Base-by-base conservation (phyloP, 352 stramenopile species). In the Phytopythium kandeliae region DNA sequence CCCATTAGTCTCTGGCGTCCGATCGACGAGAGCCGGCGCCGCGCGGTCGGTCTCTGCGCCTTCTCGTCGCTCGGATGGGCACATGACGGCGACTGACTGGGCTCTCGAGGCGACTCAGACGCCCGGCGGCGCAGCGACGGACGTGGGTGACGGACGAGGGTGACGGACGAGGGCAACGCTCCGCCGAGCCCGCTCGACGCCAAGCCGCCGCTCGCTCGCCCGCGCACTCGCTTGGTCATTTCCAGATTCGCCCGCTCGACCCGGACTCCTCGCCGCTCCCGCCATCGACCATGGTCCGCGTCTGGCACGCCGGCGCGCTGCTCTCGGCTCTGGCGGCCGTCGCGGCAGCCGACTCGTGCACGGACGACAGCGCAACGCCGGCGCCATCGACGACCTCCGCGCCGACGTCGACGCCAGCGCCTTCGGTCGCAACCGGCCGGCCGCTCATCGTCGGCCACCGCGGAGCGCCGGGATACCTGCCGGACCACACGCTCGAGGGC, bases 401-500 rank as follows among this genome's bases (percentile, higher is more conserved):
- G 45, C 28, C 48, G 17, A 33, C 56, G 12, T 13, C 40, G 49
- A 38, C 26, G 22, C 25, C 47, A 7, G 10, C 35, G 17, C 35
- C 35, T 12, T 16, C 38, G 38, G 4, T 50, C 17, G 28, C 44
- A 16, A 37, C 85, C 48, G 73, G 74, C 16, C 68, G 68, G 43
- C 78, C 80, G 9, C 69, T 78, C 9, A 85, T 89, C 34, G 62
- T 86, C 24, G 85, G 65, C 13, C 91, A 97, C 72, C 85, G 91
- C 15, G 91, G 89, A 7, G 89, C 89, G 2, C 83, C 85, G 0
- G 89, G 78, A 22, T 92, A 97, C 65, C 57, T 98, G 22, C 89
- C 92, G 6, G 87, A 98, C 57, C 86, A 97, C 61, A 94, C 92
- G 30, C 67, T 97, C 55, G 68, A 76, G 49, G 80, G 76, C 16